Conservation (phyloP, 2,329 filamentous ascomycete species). For the Penicillium sp. region DNA sequence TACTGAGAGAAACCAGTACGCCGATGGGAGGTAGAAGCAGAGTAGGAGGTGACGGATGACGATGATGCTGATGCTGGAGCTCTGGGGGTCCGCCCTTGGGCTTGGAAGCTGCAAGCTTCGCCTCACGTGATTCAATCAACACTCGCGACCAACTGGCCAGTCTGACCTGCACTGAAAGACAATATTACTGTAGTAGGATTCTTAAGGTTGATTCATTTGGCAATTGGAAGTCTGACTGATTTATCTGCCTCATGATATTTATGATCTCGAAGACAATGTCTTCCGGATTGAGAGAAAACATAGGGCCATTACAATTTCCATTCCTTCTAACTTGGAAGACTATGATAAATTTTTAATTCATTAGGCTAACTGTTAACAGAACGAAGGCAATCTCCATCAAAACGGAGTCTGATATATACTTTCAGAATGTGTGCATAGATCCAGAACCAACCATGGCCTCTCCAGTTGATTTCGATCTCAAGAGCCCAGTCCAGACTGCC, state of each 20-base stretch:
- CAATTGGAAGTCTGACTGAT: neutral
- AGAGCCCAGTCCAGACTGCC: neutral
- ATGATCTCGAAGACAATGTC: neutral
- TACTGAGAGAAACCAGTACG: conserved; percentile 1
- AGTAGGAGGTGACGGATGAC: conserved; percentile 13
- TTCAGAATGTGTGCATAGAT: neutral
- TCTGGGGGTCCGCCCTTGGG: conserved; percentile 26
- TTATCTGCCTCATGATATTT: neutral
- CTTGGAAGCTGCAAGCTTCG: conserved; percentile 32
- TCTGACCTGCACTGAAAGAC: neutral
- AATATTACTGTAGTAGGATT: too few relatives aligned
- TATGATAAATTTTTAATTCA: neutral
- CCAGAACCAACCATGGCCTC: too few relatives aligned
- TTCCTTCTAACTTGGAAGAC: neutral
- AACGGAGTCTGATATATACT: neutral
- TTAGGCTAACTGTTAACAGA: neutral
- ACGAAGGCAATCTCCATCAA: neutral
- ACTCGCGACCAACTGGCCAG: neutral
- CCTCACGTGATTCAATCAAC: conserved; percentile 30
- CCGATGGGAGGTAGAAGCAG: conserved; percentile 6
- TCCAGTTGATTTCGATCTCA: neutral
- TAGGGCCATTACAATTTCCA: too few relatives aligned
- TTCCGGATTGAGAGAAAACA: too few relatives aligned
- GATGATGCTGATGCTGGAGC: conserved; percentile 26
- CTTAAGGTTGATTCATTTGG: neutral